Evolutionary conservation across 108 stramenopile species (phyloP), one percentile per base, ranked within the genome.

Genomic region (Skeletonema tropicum): DNA sequence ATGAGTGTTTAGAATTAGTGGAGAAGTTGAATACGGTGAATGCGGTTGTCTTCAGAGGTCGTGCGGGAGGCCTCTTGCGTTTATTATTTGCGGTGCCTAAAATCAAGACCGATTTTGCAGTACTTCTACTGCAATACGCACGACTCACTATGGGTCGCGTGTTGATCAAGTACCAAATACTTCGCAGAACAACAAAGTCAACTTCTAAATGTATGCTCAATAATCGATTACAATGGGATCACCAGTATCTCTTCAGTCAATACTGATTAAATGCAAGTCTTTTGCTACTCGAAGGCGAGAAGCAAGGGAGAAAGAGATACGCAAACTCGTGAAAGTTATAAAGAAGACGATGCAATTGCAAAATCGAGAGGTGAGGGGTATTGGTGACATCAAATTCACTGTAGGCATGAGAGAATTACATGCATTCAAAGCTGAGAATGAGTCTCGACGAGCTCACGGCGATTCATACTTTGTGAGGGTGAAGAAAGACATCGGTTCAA

Each of bases 401-500:
- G 80, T 75, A 4, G 80, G 73, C 1, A 36, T 12, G 57, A 70
- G 30, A 21, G 80, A 80, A 68, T 71, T 72, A 3, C 59, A 17
- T 35, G 29, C 52, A 11, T 67, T 75, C 42, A 10, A 63, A 52
- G 65, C 36, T 29, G 70, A 82, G 36, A 71, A 75, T 57, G 70
- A 71, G n/a, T 32, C 59, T 31, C 55, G 74, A 25, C 64, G 74
- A 26, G 70, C 45, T 25, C 55, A 21, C 12, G 74, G 80, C 14
- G 80, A 80, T 39, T 31, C 35, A 3, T 70, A 75, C 70, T 81
- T 60, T 38, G 64, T 71, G 19, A 68, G 80, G 69, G 64, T 75
- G 9, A 81, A 75, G 57, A 74, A 81, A 32, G 74, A 75, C 35
- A 52, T 75, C 21, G 70, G 74, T 17, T 80, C 79, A 2, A 82